Evolutionary conservation across 1,284 basidiomycete species (phyloP).

Genomic region (Laetiporus sulphureus): DNA sequence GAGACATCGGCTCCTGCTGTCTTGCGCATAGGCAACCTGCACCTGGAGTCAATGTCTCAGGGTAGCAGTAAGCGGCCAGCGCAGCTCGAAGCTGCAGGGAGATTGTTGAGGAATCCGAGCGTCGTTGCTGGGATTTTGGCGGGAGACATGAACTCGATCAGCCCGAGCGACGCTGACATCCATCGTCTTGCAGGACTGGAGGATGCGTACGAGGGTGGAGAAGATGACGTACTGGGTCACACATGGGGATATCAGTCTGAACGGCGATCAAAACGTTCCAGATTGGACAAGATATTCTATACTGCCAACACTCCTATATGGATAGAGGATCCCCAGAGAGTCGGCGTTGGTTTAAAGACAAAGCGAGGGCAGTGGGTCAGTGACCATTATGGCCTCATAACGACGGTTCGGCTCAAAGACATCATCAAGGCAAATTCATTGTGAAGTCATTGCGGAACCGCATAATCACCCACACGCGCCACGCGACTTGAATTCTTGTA

Average conservation of each 20-base stretch:
- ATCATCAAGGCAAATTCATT: too few species aligned
- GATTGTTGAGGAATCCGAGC: slow-evolving; percentile 37
- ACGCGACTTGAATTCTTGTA: too few species aligned
- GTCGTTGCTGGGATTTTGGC: slow-evolving; percentile 52
- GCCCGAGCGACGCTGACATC: slow-evolving; percentile 34
- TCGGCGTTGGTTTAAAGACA: slow-evolving; percentile 48
- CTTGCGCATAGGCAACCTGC: slow-evolving; percentile 60
- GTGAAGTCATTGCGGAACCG: too few species aligned
- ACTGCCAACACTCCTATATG: slow-evolving; percentile 13
- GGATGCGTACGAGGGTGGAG: slow-evolving; percentile 42
- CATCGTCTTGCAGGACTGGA: slow-evolving; percentile 37
- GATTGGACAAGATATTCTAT: slow-evolving; percentile 64
- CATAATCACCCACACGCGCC: too few species aligned
- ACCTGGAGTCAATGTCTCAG: slow-evolving; percentile 52
- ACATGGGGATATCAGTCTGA: slow-evolving; percentile 65
- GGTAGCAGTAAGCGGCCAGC: slow-evolving; percentile 39
- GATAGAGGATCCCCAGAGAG: slow-evolving; percentile 42
- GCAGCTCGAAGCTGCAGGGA: slow-evolving; percentile 47
- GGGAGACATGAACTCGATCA: slow-evolving; percentile 68
- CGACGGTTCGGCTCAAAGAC: slow-evolving; percentile 14
- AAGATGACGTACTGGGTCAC: slow-evolving; percentile 34
- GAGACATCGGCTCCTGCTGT: slow-evolving; percentile 12
- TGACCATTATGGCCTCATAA: slow-evolving; percentile 58
- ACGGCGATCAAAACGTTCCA: slow-evolving; percentile 35
- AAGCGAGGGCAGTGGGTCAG: slow-evolving; percentile 44